Percentiles rank a stretch among this genome's conserved stretches.
Evolutionary conservation across 208 protist species (phyloP).

Genomic region (Leishmania tarentolae): DNA sequence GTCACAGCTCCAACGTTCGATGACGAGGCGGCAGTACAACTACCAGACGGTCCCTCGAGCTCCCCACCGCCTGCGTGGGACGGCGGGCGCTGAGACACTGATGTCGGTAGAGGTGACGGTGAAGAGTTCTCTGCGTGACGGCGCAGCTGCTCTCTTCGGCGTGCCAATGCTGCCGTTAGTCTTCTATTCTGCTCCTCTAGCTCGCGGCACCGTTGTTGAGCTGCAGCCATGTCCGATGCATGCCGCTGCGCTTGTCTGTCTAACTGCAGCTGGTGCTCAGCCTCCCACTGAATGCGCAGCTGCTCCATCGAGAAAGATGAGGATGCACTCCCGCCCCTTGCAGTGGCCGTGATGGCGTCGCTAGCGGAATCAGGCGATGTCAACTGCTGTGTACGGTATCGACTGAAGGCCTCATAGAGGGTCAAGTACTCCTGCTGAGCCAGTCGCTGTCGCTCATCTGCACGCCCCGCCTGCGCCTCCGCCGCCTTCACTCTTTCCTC

Average conservation of each 20-base stretch:
- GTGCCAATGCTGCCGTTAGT: slow-evolving; percentile 51
- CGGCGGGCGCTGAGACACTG: slow-evolving; percentile 5
- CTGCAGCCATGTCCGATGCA: slow-evolving; percentile 30
- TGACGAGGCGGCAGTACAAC: background rate
- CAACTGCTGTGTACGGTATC: slow-evolving; percentile 61
- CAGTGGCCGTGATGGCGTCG: background rate
- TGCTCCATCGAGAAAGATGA: slow-evolving; percentile 27
- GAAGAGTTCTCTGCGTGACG: slow-evolving; percentile 10
- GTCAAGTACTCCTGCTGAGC: slow-evolving; percentile 68
- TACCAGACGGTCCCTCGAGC: background rate
- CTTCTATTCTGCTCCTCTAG: slow-evolving; percentile 68
- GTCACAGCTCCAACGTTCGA: background rate
- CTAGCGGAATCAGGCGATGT: slow-evolving; percentile 7
- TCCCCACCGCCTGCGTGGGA: background rate
- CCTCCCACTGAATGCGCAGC: slow-evolving; percentile 38
- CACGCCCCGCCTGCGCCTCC: slow-evolving; percentile 60
- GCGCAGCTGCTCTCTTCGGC: slow-evolving; percentile 67
- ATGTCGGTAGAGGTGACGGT: background rate
- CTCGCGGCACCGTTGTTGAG: slow-evolving; percentile 33
- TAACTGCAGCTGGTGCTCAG: slow-evolving; percentile 51
- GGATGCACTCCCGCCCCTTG: background rate
- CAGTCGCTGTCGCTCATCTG: slow-evolving; percentile 72
- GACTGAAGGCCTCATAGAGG: slow-evolving; percentile 73
- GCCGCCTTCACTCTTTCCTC: slow-evolving; percentile 54
- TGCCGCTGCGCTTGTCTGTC: slow-evolving; percentile 54